phyloP scores from a whole-genome alignment of 2,329 filamentous ascomycete genomes.

The Didymosphaeria variabile region DNA sequence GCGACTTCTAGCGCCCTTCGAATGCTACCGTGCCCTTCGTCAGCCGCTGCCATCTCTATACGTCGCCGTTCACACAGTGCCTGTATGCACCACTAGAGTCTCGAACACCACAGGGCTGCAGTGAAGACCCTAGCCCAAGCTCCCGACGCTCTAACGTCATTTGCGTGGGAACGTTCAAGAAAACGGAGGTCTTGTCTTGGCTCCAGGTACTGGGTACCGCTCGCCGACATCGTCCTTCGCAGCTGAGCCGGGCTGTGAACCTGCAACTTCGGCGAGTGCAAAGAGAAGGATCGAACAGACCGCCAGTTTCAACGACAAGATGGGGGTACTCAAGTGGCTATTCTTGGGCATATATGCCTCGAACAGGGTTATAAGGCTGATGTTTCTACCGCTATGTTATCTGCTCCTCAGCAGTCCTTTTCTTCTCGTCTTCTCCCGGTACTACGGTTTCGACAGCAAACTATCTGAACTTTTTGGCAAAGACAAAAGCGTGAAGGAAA shows the following conservation, averaged over 20 bases:
- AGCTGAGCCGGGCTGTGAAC: conserved; percentile 13
- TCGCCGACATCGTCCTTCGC: conserved; percentile 13
- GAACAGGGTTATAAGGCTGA: conserved; percentile 41
- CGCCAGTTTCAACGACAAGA: conserved; percentile 18
- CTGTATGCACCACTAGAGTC: conserved; percentile 1
- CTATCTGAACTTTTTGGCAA: conserved; percentile 31
- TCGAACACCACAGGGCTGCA: conserved; percentile 7
- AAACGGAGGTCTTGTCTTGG: conserved; percentile 8
- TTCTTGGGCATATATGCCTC: conserved; percentile 47
- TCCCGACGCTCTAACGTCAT: conserved; percentile 11
- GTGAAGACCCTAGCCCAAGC: not conserved
- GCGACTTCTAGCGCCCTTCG: conserved; percentile 29
- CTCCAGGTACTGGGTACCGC: conserved; percentile 8
- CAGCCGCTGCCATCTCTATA: conserved; percentile 11
- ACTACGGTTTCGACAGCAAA: conserved; percentile 32
- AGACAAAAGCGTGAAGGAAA: conserved; percentile 38
- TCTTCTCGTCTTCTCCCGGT: conserved; percentile 31
- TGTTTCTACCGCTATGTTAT: conserved; percentile 48
- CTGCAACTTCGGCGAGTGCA: conserved; percentile 7
- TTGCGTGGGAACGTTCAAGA: not conserved
- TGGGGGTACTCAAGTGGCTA: conserved; percentile 43
- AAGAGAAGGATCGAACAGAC: conserved; percentile 12
- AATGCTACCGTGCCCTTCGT: conserved; percentile 27
- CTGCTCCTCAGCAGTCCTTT: conserved; percentile 43
- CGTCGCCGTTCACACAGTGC: conserved; percentile 19